Conservation (phyloP, 805 yeast genomes). For the Candida glaebosa region DNA sequence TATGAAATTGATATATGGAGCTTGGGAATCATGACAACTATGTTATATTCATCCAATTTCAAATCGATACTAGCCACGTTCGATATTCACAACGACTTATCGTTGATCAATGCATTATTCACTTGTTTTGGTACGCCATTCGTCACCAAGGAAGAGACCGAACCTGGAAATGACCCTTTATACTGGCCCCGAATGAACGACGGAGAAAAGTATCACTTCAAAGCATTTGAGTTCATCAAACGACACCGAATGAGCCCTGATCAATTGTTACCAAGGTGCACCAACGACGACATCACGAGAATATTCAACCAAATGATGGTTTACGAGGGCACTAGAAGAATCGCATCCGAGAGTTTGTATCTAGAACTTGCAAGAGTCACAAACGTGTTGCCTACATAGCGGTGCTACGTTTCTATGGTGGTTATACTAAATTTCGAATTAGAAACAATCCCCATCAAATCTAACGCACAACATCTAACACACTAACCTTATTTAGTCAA, state of each 20-base stretch:
- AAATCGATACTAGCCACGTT: conserved; percentile 23
- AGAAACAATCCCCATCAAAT: no score
- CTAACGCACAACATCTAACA: no score
- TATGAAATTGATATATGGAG: conserved; percentile 70
- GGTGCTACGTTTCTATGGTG: no score
- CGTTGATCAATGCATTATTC: conserved; percentile 53
- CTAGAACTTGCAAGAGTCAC: conserved; percentile 3
- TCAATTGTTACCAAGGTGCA: conserved; percentile 16
- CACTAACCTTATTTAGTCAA: not conserved
- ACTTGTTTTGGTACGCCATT: conserved; percentile 61
- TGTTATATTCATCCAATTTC: conserved; percentile 38
- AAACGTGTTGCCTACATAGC: no score
- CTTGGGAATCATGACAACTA: conserved; percentile 58
- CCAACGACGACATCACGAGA: conserved; percentile 11
- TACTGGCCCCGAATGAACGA: conserved; percentile 37
- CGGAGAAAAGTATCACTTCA: conserved; percentile 25
- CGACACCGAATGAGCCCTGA: conserved; percentile 6
- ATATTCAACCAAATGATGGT: conserved; percentile 43
- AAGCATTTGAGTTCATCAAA: conserved; percentile 20
- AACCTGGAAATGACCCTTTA: conserved; percentile 8
- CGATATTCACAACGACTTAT: conserved; percentile 50
- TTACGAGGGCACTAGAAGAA: conserved; percentile 26
- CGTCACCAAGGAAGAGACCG: conserved; percentile 10
- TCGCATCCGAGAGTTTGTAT: conserved; percentile 11
- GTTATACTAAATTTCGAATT: no score